phyloP scores from a whole-genome alignment of 208 protist genomes.

The Crithidia thermophila region DNA sequence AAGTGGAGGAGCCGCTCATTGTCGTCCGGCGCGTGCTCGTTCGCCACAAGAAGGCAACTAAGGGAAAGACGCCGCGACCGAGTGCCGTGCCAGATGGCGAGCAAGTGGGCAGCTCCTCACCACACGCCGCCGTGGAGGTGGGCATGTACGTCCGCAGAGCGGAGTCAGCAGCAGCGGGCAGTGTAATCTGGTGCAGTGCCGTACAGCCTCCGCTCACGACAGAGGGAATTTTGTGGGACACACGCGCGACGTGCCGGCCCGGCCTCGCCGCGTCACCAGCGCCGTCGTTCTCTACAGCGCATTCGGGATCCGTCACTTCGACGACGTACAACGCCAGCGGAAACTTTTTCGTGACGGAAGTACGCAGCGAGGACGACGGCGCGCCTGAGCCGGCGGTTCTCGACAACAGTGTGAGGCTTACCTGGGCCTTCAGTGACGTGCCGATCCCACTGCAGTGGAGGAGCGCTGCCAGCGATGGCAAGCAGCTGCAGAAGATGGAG shows the following conservation, averaged over 20 bases:
- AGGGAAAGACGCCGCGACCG: too few relatives aligned
- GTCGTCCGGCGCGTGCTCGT: constrained; percentile 22
- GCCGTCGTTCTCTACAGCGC: neutral
- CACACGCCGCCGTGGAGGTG: constrained; percentile 25
- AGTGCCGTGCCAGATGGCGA: too few relatives aligned
- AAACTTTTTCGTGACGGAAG: constrained; percentile 26
- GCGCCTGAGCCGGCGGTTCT: neutral
- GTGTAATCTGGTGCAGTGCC: constrained; percentile 13
- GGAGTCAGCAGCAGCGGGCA: neutral
- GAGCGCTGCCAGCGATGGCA: neutral
- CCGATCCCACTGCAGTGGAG: constrained; percentile 31
- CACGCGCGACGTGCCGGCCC: constrained; percentile 1
- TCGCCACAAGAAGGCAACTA: constrained; percentile 2
- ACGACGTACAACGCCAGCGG: neutral
- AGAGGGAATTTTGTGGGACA: constrained; percentile 26
- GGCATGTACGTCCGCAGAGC: constrained; percentile 7
- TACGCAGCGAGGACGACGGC: neutral
- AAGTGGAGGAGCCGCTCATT: constrained; percentile 2
- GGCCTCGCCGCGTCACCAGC: neutral
- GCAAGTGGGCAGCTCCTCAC: too few relatives aligned
- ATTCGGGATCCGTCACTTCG: neutral
- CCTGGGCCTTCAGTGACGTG: constrained; percentile 15
- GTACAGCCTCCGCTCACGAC: neutral
- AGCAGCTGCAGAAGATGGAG: constrained; percentile 5
- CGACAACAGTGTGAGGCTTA: neutral